Conservation (phyloP, 139 green algal species). For the Desmodesmus armatus region DNA sequence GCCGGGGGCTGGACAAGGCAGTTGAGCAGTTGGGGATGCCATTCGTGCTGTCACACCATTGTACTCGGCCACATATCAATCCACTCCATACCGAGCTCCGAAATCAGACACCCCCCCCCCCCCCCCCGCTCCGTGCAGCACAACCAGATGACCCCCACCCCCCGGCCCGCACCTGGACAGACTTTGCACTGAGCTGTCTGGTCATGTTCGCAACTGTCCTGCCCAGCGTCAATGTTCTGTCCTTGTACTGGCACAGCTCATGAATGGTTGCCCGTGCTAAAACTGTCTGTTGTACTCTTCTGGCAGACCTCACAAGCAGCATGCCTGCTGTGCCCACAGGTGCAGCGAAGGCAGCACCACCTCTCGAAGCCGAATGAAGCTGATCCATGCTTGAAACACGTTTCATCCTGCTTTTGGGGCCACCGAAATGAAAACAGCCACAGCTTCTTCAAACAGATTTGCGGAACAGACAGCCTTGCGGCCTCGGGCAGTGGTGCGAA, state of each 20-base stretch:
- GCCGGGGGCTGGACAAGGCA: too few species aligned
- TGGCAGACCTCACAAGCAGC: not conserved
- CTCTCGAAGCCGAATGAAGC: not conserved
- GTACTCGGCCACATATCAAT: not conserved
- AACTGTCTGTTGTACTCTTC: not conserved
- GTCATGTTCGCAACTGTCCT: not conserved
- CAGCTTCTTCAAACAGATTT: too few species aligned
- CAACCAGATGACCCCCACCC: not conserved
- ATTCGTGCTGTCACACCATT: not conserved
- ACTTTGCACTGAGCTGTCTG: slow-evolving; percentile 17
- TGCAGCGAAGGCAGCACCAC: not conserved
- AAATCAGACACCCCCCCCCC: too few species aligned
- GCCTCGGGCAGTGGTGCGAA: too few species aligned
- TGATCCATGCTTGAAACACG: slow-evolving; percentile 12
- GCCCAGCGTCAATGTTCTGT: too few species aligned
- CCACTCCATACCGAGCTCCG: not conserved
- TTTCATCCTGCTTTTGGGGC: not conserved
- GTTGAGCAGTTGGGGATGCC: too few species aligned
- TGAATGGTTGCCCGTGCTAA: too few species aligned
- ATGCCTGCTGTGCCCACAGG: not conserved
- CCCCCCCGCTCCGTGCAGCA: not conserved
- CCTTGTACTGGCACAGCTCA: too few species aligned
- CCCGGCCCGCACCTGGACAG: slow-evolving; percentile 27
- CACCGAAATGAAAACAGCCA: not conserved
- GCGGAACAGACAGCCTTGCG: too few species aligned